Evolutionary conservation across 306 rosid species (phyloP).

Genomic region (cucumber (Cucumis sativus)): DNA sequence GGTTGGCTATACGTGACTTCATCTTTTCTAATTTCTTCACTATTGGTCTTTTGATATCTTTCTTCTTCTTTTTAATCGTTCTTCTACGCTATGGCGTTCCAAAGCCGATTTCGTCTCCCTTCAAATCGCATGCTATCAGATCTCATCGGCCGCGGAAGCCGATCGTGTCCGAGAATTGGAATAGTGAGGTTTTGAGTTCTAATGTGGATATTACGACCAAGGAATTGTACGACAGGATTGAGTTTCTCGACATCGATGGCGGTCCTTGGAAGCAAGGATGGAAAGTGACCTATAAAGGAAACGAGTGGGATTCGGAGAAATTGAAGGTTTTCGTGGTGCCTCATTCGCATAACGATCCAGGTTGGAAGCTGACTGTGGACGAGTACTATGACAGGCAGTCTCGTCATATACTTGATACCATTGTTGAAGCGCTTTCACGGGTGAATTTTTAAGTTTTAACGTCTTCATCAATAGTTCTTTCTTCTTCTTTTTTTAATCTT

Average conservation of each 20-base stretch:
- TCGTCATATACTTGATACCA: slow-evolving; percentile 75
- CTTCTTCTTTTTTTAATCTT: background rate
- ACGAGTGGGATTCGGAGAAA: slow-evolving; percentile 90
- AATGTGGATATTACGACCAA: slow-evolving; percentile 80
- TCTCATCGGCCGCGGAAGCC: slow-evolving; percentile 31
- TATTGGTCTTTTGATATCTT: slow-evolving; percentile 47
- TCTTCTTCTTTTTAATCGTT: slow-evolving; percentile 52
- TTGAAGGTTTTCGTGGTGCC: slow-evolving; percentile 86
- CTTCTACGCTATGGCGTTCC: slow-evolving; percentile 69
- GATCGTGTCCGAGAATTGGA: background rate
- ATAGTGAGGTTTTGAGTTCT: slow-evolving; percentile 17
- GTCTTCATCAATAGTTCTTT: background rate
- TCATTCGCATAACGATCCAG: slow-evolving; percentile 97
- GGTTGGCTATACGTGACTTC: slow-evolving; percentile 55
- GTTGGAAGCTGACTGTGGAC: slow-evolving; percentile 92
- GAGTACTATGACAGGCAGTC: slow-evolving; percentile 82
- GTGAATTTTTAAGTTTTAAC: slow-evolving; percentile 17
- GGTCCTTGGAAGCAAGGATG: slow-evolving; percentile 99
- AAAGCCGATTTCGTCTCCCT: slow-evolving; percentile 40
- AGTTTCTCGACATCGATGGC: slow-evolving; percentile 73
- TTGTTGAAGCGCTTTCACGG: slow-evolving; percentile 71
- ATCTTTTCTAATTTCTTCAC: slow-evolving; percentile 64
- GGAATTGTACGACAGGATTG: slow-evolving; percentile 62
- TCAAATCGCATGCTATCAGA: slow-evolving; percentile 21
- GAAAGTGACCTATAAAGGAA: slow-evolving; percentile 66